Evolutionary conservation across 1,284 basidiomycete species (phyloP), one percentile per base, ranked within the genome.

Genomic region (Lentinus polychrous): DNA sequence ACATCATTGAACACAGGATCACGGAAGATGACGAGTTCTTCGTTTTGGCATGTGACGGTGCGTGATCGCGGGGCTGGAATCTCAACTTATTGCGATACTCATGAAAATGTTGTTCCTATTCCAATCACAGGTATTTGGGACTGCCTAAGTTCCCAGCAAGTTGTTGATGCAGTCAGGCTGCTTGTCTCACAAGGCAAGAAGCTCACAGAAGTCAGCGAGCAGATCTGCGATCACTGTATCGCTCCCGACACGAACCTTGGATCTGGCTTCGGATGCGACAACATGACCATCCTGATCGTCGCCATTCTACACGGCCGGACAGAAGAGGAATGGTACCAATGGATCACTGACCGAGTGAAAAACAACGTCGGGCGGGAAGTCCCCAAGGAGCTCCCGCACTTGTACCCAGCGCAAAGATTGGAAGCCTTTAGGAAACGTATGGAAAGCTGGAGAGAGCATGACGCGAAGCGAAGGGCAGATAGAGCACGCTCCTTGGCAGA

Each of bases 281-380:
- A 99, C 73, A 99, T 99, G 96, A 99, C 96, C 0, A 76, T 96
- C 48, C 79, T 97, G 56, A 79, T 99, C 50, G 81, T 99, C 43
- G 96, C 92, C 3, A 66, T 99, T 43, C 77, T 96, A 27, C 78
- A 89, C 54, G 94, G 91, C 27, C 83, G 85, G 51, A 92, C 92
- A 12, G 83, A 86, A 64, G 86, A 92, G 54, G 85, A 96, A 63
- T 99, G 96, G 96, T 91, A 90, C 62, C 67, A 77, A 20, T 99
- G 94, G 96, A 69, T 99, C 56, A 83, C 79, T 53, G 79, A 93
- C 45, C 82, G 94, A 38, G 89, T 95, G 37, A 78, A 94, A 58
- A 75, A 75, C 34, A 76, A 82, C 46, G 72, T 84, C 65, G 84
- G 86, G 18, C 86, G 83, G 65, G 62, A 72, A 32, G 94, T 92